phyloP scores from a whole-genome alignment of 345 rosid genomes.

The Bruguiera gymnorhiza region DNA sequence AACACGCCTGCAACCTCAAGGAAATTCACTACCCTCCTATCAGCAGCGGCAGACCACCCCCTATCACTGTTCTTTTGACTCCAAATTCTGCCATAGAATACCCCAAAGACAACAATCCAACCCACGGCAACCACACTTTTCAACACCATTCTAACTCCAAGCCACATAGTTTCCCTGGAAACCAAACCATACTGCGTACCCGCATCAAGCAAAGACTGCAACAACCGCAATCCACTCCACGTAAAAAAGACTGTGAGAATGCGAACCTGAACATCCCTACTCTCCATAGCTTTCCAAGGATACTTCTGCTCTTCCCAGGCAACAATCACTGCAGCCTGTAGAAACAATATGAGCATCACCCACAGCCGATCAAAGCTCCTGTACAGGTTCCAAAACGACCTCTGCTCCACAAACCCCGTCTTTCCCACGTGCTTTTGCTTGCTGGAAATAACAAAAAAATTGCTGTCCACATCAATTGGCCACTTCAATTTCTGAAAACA shows the following conservation, averaged over 20 bases:
- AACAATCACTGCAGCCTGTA: constrained; percentile 77
- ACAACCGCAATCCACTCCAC: constrained; percentile 83
- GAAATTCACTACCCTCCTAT: constrained; percentile 46
- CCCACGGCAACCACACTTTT: constrained; percentile 62
- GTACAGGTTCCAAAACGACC: constrained; percentile 78
- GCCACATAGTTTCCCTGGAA: constrained; percentile 70
- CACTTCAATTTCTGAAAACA: constrained; percentile 80
- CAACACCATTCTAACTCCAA: constrained; percentile 74
- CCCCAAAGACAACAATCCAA: constrained; percentile 67
- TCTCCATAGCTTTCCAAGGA: constrained; percentile 62
- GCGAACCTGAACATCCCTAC: constrained; percentile 57
- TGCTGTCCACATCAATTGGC: constrained; percentile 73
- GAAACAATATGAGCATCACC: constrained; percentile 70
- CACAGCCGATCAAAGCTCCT: constrained; percentile 90
- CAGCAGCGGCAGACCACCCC: constrained; percentile 49
- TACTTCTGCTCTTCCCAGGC: constrained; percentile 53
- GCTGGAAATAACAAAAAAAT: constrained; percentile 59
- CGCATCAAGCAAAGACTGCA: constrained; percentile 77
- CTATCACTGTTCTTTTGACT: constrained; percentile 52
- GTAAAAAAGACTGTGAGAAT: constrained; percentile 73
- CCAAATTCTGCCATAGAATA: constrained; percentile 77
- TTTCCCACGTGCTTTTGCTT: constrained; percentile 63
- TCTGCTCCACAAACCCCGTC: constrained; percentile 94
- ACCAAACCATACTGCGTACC: constrained; percentile 59
- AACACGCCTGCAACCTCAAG: constrained; percentile 63